Base-by-base conservation (phyloP, 768 basidiomycete species). In the Collybiopsis luxurians region DNA sequence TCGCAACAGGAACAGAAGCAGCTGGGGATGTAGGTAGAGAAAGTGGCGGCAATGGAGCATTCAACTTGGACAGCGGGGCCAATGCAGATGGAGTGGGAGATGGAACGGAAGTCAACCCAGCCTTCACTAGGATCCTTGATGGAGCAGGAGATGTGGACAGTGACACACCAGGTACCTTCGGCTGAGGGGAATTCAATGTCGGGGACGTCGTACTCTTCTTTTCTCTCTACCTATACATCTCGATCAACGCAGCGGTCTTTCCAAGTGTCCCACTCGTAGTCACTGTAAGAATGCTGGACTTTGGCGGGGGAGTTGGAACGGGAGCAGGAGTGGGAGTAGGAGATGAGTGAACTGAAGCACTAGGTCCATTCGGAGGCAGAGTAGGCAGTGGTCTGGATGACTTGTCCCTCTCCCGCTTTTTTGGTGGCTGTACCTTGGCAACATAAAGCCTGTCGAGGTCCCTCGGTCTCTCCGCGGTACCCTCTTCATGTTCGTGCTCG, bases 141-240 rank as follows among this genome's bases (percentile, higher is more conserved):
- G 75, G 71, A 9, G 72, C 68, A 28, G 73, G 75, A 9, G 71
- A 62, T 57, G 67, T 64, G 5, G 40, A 10, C 13, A 17, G 13
- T n/a, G 40, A 21, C 4, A 17, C 6, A 42, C 6, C 5, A 42
- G 40, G 15, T 5, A 42, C 15, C 13, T 42, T 53, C 66, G 60
- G 43, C 15, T 49, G 15, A 34, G 57, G 27, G 11, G 71, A 65
- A 15, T 71, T 67, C 2, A 68, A 60, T n/a, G 66, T 59, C 71
- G 77, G 13, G 70, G 66, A 49, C 12, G 40, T 42, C 6, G 34
- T 17, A 61, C 71, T 55, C 54, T 76, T 80, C 63, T 79, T 82
- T 75, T 84, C 89, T 24, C 73, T 74, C 71, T 92, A 86, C 50
- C 89, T 83, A 63, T 91, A 93, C 89, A 93, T 89, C 69, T 92